Evolutionary conservation across 1,284 basidiomycete species (phyloP).

Genomic region (Sparassis latifolia): DNA sequence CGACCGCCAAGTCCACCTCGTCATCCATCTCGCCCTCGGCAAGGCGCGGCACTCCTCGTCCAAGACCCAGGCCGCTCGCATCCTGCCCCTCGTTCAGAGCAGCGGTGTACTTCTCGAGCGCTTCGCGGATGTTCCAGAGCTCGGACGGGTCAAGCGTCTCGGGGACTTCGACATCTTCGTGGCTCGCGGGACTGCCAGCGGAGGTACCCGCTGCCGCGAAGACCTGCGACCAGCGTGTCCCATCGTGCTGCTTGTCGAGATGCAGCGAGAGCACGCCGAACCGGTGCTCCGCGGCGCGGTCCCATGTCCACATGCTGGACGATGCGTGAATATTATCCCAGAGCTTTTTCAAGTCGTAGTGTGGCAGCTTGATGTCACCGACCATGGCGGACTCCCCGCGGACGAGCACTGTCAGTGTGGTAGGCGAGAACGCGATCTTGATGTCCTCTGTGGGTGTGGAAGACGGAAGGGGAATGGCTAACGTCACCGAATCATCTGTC

Average conservation of each 20-base stretch:
- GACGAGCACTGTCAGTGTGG: slow-evolving; percentile 62
- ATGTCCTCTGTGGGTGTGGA: slow-evolving; percentile 60
- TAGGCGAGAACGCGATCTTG: slow-evolving; percentile 57
- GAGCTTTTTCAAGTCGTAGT: slow-evolving; percentile 56
- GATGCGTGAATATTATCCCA: slow-evolving; percentile 73
- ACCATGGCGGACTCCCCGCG: slow-evolving; percentile 20
- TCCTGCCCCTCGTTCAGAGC: slow-evolving; percentile 52
- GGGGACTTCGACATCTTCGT: slow-evolving; percentile 67
- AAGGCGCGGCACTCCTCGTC: slow-evolving; percentile 65
- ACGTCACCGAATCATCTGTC: slow-evolving; percentile 71
- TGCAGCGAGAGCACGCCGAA: slow-evolving; percentile 76
- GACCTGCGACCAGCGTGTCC: slow-evolving; percentile 80
- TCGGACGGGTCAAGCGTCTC: slow-evolving; percentile 88
- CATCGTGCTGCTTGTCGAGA: slow-evolving; percentile 76
- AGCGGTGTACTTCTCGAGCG: slow-evolving; percentile 80
- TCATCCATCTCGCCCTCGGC: slow-evolving; percentile 81
- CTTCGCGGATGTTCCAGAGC: slow-evolving; percentile 71
- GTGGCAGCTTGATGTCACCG: slow-evolving; percentile 36
- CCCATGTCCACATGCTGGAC: slow-evolving; percentile 85
- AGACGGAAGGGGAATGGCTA: slow-evolving; percentile 78
- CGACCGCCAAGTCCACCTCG: slow-evolving; percentile 69
- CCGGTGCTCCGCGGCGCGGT: slow-evolving; percentile 59
- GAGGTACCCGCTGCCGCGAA: slow-evolving; percentile 48
- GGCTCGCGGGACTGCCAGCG: slow-evolving; percentile 12
- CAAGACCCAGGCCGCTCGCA: slow-evolving; percentile 49